Conservation (phyloP, 2,329 filamentous ascomycete species). For the Fusarium globosum region DNA sequence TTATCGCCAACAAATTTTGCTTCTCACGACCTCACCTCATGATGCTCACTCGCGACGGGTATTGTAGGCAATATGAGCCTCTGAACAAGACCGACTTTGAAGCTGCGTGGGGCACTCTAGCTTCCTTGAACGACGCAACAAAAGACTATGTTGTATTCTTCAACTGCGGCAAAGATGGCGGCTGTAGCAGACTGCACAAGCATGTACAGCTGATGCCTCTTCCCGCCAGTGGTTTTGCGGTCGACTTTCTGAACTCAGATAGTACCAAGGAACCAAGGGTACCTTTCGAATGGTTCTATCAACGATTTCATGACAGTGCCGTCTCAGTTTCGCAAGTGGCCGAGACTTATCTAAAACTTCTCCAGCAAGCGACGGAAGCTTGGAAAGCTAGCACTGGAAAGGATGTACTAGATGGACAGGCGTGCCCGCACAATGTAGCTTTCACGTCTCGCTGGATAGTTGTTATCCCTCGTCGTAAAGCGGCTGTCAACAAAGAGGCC, state of each 20-base stretch:
- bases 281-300: slow-evolving; percentile 1
- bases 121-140: background rate
- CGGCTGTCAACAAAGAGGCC: background rate
- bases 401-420: background rate
- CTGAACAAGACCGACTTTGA: background rate
- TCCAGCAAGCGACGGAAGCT: background rate
- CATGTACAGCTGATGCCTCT: background rate
- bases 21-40: slow-evolving; percentile 7
- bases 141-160: background rate
- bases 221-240: background rate
- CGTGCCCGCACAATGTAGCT: background rate
- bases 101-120: background rate
- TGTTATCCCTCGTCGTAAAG: background rate
- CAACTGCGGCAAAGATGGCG: background rate
- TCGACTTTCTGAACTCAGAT: background rate
- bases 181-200: slow-evolving; percentile 2
- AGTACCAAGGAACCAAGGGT: background rate
- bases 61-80: background rate
- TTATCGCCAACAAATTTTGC: slow-evolving; percentile 6
- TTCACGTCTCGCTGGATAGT: slow-evolving; percentile 8
- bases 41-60: slow-evolving; percentile 1
- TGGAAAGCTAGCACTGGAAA: background rate
- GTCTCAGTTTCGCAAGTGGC: background rate
- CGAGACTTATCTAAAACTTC: background rate
- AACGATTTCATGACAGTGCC: background rate